Conservation (phyloP, 1,284 basidiomycete species). For the Phellinidium pouzarii region DNA sequence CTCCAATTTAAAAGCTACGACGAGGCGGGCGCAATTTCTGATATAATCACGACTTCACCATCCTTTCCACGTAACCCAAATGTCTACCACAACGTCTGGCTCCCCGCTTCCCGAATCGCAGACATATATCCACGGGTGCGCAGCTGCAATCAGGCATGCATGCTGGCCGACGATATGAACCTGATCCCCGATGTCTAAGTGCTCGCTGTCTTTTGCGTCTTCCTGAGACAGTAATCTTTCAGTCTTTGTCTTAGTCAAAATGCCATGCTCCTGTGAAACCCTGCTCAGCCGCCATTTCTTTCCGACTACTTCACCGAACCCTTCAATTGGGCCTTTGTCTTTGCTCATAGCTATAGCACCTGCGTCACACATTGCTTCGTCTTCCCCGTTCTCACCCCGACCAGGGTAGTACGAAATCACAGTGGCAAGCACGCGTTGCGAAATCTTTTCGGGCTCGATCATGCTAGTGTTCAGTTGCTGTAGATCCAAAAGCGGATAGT, state of each 20-base stretch:
- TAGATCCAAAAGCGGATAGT: conserved; percentile 80
- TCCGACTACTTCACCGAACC: conserved; percentile 66
- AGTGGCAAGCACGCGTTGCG: conserved; percentile 64
- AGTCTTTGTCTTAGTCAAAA: conserved; percentile 37
- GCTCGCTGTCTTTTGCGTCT: conserved; percentile 23
- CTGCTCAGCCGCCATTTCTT: conserved; percentile 66
- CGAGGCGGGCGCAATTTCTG: not conserved
- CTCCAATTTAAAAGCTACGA: too few species aligned
- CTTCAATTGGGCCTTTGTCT: conserved; percentile 67
- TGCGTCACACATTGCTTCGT: conserved; percentile 77
- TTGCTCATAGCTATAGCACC: conserved; percentile 83
- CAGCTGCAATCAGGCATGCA: conserved; percentile 73
- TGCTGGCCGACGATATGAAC: conserved; percentile 70
- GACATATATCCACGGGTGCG: conserved; percentile 67
- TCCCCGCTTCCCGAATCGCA: conserved; percentile 54
- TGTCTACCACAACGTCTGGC: conserved; percentile 58
- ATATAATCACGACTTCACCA: conserved; percentile 46
- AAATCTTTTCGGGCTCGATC: conserved; percentile 48
- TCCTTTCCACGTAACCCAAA: conserved; percentile 90
- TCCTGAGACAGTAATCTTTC: not conserved
- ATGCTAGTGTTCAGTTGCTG: conserved; percentile 76
- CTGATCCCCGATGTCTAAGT: conserved; percentile 51
- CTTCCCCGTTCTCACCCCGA: conserved; percentile 49
- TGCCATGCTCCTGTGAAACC: conserved; percentile 80
- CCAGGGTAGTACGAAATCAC: conserved; percentile 75